Percentiles rank a stretch among this genome's conserved stretches.
These are phyloP conservation scores for Tubosaeta sp. DNA, from an alignment of 768 basidiomycete genomes.

Conservation along the genomic window DNA sequence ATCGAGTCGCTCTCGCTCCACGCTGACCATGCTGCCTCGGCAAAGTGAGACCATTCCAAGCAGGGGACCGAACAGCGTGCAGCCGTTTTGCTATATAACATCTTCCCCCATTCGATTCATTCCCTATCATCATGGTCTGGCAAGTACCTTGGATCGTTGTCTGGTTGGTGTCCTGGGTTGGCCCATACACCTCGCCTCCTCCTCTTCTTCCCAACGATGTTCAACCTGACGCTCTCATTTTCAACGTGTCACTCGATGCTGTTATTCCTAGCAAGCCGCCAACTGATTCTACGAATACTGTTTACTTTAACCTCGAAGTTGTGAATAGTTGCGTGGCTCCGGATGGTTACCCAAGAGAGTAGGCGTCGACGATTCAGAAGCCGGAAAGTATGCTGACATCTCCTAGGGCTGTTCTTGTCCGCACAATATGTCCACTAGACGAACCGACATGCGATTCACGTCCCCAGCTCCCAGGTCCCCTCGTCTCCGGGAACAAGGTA, in stretches of 20 bases:
- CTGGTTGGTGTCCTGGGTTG: background rate
- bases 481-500: slow-evolving; percentile 38
- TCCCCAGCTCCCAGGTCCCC: slow-evolving; percentile 39
- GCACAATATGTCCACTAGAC: too few species aligned
- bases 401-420: slow-evolving; percentile 33
- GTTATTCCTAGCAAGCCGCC: background rate
- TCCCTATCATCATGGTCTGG: background rate
- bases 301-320: background rate
- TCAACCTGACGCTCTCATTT: background rate
- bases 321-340: slow-evolving; percentile 6
- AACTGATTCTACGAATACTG: background rate
- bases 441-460: slow-evolving; percentile 20
- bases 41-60: too few species aligned
- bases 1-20: too few species aligned
- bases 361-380: background rate
- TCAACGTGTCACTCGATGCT: background rate
- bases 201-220: background rate
- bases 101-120: too few species aligned
- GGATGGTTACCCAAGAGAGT: slow-evolving; percentile 13
- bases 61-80: too few species aligned
- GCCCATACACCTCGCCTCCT: background rate
- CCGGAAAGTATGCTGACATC: background rate
- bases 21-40: too few species aligned
- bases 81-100: background rate
- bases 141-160: background rate